A percentile compares a stretch with the other conserved stretches of the same genome.
Conservation (phyloP, 768 basidiomycete species). For the Gyrodon lividus region DNA sequence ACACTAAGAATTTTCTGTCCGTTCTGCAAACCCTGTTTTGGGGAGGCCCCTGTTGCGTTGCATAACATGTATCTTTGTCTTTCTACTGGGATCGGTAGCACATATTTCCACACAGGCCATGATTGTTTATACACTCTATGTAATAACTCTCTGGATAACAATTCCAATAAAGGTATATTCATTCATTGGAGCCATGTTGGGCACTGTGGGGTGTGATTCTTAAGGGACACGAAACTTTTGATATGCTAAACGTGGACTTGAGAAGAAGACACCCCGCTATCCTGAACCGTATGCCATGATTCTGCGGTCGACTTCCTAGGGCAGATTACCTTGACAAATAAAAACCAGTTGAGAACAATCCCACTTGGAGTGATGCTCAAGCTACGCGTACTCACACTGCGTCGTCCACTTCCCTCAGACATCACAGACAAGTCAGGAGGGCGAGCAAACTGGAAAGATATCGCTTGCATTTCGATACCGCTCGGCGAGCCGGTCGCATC, state of each 20-base stretch:
- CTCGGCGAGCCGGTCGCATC: not conserved
- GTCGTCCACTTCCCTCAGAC: not conserved
- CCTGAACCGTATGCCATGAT: slow-evolving; percentile 17
- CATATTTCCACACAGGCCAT: slow-evolving; percentile 10
- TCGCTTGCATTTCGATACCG: slow-evolving; percentile 11
- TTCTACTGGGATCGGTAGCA: not conserved
- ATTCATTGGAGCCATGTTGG: slow-evolving; percentile 1
- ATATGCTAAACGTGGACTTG: too few relatives aligned
- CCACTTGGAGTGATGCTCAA: not conserved
- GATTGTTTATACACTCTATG: slow-evolving; percentile 22
- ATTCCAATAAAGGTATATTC: slow-evolving; percentile 9
- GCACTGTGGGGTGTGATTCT: not conserved
- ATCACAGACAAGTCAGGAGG: slow-evolving; percentile 11
- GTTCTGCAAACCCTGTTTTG: not conserved
- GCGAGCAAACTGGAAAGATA: slow-evolving; percentile 25
- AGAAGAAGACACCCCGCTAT: not conserved
- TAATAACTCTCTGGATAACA: slow-evolving; percentile 22
- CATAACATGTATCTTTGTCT: slow-evolving; percentile 3
- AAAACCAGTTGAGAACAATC: not conserved
- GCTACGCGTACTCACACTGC: not conserved
- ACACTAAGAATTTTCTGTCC: slow-evolving; percentile 4
- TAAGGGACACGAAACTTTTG: too few relatives aligned
- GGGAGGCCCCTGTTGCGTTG: not conserved
- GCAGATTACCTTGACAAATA: not conserved
- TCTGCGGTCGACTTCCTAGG: slow-evolving; percentile 14